Evolutionary conservation across 306 rosid species (phyloP).

Genomic region (Lathyrus oleraceus): DNA sequence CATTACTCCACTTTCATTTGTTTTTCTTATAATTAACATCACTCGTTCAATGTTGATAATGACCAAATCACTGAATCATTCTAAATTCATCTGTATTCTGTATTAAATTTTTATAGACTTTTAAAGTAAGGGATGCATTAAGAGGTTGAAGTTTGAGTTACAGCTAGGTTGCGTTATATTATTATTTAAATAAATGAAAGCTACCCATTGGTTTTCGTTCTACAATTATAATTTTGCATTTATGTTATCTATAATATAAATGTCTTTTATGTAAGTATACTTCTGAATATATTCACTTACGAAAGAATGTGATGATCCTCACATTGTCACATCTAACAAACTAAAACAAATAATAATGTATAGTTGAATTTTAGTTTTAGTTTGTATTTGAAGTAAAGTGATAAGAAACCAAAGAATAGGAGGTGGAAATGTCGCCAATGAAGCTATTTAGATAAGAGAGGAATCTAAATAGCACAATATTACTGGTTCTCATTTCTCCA

Average conservation of each 20-base stretch:
- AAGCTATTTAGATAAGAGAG: conserved; percentile 58
- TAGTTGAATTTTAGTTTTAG: not conserved
- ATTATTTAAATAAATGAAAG: not conserved
- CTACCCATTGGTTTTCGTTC: too few species aligned
- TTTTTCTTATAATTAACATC: conserved; percentile 20
- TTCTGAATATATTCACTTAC: too few species aligned
- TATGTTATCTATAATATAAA: too few species aligned
- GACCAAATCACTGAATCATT: not conserved
- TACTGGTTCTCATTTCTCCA: conserved; percentile 52
- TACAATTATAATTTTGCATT: too few species aligned
- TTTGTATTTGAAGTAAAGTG: conserved; percentile 26
- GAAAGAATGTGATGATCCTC: too few species aligned
- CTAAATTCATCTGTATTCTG: conserved; percentile 13
- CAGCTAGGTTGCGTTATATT: not conserved
- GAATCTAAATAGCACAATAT: conserved; percentile 55
- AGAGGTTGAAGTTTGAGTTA: not conserved
- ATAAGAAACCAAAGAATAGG: conserved; percentile 54
- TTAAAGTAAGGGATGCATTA: conserved; percentile 12
- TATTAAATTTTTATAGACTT: not conserved
- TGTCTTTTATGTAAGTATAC: too few species aligned
- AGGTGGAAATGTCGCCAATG: conserved; percentile 48
- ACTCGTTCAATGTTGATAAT: not conserved
- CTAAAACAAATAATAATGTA: not conserved
- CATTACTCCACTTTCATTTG: not conserved
- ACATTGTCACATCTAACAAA: not conserved